Conservation (phyloP, 306 rosid genomes). For the Spatholobus suberectus region DNA sequence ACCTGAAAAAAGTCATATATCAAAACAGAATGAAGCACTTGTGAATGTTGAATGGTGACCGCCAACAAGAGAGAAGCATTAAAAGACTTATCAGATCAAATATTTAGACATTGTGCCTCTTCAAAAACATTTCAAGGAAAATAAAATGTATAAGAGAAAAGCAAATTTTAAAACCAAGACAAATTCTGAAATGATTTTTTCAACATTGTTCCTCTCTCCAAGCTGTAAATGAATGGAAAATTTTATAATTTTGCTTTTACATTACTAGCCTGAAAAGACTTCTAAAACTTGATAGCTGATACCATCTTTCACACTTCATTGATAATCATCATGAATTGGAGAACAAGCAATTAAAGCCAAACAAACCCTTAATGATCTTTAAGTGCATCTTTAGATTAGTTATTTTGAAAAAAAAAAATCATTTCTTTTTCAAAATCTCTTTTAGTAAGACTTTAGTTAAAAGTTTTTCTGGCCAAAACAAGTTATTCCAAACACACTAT, state of each 20-base stretch:
- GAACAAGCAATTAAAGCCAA: conserved; percentile 17
- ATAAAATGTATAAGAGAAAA: conserved; percentile 5
- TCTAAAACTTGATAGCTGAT: neutral
- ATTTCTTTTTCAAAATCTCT: neutral
- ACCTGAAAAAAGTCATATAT: conserved; percentile 60
- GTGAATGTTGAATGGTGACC: neutral
- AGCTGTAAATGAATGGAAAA: neutral
- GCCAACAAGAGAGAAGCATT: conserved; percentile 24
- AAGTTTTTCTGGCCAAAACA: neutral
- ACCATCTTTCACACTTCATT: conserved; percentile 19
- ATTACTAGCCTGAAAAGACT: neutral
- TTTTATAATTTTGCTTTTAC: conserved; percentile 10
- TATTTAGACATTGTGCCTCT: neutral
- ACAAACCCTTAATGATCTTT: neutral
- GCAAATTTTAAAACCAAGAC: conserved; percentile 31
- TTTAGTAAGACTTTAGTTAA: neutral
- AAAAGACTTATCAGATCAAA: conserved; percentile 14
- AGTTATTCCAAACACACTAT: neutral
- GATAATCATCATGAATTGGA: conserved; percentile 12
- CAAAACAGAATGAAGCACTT: conserved; percentile 30
- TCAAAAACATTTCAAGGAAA: conserved; percentile 17
- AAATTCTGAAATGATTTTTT: neutral
- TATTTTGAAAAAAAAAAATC: neutral
- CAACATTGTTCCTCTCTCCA: conserved; percentile 7
- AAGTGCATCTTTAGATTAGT: neutral